Evolutionary conservation across 371 early-diverging fungal species (phyloP).

Genomic region (Batkoa obscura): DNA sequence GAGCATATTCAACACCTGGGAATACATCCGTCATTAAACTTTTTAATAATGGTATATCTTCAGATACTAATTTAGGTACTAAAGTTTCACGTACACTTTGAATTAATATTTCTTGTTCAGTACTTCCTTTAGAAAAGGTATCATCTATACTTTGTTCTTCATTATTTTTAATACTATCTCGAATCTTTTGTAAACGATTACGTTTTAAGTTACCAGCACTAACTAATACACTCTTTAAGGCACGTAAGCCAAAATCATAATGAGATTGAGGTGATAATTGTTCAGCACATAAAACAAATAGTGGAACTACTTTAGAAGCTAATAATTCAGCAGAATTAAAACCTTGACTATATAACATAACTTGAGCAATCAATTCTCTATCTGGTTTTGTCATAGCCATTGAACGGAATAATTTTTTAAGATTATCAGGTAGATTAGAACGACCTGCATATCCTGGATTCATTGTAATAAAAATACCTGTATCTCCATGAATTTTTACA

Average conservation of each 20-base stretch:
- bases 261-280: conserved; percentile 88
- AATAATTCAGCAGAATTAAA: conserved; percentile 88
- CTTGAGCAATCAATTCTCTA: conserved; percentile 92
- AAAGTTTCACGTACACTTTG: conserved; percentile 92
- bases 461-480: conserved; percentile 97
- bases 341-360: conserved; percentile 97
- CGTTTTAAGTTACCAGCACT: conserved; percentile 96
- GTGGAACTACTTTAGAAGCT: conserved; percentile 88
- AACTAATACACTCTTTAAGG: conserved; percentile 94
- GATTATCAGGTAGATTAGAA: conserved; percentile 93
- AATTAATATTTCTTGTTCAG: conserved; percentile 86
- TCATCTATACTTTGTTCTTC: conserved; percentile 18
- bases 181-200: conserved; percentile 40
- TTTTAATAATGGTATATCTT: conserved; percentile 75
- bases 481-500: conserved; percentile 67
- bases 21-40: conserved; percentile 84
- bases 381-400: conserved; percentile 98
- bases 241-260: conserved; percentile 98
- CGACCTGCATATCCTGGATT: conserved; percentile 99
- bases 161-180: conserved; percentile 19
- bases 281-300: conserved; percentile 87
- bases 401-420: conserved; percentile 95
- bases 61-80: conserved; percentile 89
- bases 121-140: conserved; percentile 36
- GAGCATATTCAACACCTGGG: conserved; percentile 77